Evolutionary conservation across 805 yeast species (phyloP).

Genomic region (Zygosaccharomyces lentus): DNA sequence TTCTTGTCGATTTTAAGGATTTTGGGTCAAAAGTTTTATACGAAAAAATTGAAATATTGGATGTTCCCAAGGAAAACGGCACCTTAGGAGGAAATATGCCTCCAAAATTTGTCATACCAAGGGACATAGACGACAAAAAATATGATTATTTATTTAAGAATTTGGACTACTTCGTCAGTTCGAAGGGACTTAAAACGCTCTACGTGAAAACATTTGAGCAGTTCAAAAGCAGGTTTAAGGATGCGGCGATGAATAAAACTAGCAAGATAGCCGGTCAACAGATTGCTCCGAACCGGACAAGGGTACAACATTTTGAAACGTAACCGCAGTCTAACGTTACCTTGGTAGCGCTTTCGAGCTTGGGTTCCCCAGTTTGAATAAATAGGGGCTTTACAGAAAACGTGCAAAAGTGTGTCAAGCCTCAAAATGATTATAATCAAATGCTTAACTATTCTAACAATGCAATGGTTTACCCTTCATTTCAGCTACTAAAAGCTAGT

Average conservation of each 20-base stretch:
- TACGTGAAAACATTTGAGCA: conserved; percentile 2
- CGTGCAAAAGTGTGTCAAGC: neutral
- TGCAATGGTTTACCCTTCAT: no score
- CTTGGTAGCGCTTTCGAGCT: no score
- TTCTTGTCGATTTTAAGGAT: conserved; percentile 1
- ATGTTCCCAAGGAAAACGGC: neutral
- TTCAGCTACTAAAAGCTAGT: no score
- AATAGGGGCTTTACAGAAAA: neutral
- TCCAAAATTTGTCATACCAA: neutral
- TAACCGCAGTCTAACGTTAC: no score
- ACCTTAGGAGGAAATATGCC: neutral
- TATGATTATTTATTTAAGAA: conserved; percentile 1
- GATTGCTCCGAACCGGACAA: no score
- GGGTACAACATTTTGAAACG: no score
- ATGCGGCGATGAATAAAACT: neutral
- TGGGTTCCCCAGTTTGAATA: no score
- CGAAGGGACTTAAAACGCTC: conserved; percentile 4
- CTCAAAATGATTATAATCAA: neutral
- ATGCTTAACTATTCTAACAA: no score
- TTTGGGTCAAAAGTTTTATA: neutral
- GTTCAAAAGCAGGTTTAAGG: neutral
- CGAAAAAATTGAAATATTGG: neutral
- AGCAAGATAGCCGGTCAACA: no score
- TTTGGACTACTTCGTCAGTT: conserved; percentile 2
- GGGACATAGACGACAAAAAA: neutral